Evolutionary conservation across 1,284 basidiomycete genomes (phyloP).

Genomic region (Puccinia polysora): DNA sequence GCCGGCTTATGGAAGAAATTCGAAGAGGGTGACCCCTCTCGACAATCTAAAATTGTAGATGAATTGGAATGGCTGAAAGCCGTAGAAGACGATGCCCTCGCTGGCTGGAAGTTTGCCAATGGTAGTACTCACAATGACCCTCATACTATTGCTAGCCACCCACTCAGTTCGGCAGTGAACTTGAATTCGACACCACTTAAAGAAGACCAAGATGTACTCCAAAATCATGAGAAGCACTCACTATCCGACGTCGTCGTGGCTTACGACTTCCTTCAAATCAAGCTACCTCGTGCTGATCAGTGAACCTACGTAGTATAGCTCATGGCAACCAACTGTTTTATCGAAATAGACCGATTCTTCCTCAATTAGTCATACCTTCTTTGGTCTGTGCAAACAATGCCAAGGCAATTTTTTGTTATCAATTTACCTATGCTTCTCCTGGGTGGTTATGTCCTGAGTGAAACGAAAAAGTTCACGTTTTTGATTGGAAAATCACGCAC

Average conservation of each 20-base stretch:
- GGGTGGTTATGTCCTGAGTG: too few relatives aligned
- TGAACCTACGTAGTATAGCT: too few relatives aligned
- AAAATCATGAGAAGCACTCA: neutral
- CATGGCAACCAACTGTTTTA: too few relatives aligned
- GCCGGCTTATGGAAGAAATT: conserved; percentile 29
- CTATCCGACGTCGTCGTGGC: neutral
- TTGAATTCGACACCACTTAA: neutral
- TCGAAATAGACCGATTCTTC: too few relatives aligned
- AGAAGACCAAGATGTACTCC: neutral
- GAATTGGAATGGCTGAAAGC: conserved; percentile 20
- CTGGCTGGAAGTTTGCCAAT: conserved; percentile 14
- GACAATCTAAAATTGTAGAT: conserved; percentile 11
- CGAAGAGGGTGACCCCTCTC: conserved; percentile 17
- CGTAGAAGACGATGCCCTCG: conserved; percentile 25
- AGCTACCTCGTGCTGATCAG: conserved; percentile 14
- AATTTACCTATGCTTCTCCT: too few relatives aligned
- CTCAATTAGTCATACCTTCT: too few relatives aligned
- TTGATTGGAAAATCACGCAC: too few relatives aligned
- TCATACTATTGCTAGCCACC: neutral
- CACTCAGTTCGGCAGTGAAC: neutral
- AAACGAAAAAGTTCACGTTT: too few relatives aligned
- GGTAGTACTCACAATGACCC: neutral
- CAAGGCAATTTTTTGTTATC: too few relatives aligned
- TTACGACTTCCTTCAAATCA: conserved; percentile 40
- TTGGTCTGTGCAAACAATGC: too few relatives aligned